Base-by-base conservation (phyloP, 208 protist genomes). In the Herpetomonas tarakana region DNA sequence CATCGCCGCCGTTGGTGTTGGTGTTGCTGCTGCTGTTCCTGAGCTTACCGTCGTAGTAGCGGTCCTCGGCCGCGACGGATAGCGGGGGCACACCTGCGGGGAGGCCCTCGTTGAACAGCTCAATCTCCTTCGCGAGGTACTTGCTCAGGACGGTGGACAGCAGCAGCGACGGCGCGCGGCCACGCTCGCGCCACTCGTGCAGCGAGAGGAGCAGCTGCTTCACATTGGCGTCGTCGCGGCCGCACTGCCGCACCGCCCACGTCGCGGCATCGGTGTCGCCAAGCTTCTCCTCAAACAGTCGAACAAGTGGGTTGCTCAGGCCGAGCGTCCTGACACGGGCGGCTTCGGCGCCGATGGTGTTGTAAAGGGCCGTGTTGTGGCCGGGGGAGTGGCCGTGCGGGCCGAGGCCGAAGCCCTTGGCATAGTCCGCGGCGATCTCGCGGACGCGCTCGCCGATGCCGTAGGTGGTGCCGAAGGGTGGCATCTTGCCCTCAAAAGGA, bases 371-470 rank as follows among this genome's bases (percentile, higher is more conserved):
- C 21, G 59, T 83, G 70, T 89, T 81, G 64, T 86, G 75, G 26
- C 68, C 63, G 26, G 90, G 90, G 6, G 84, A 86, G 55, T 90
- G 83, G 0, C 81, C 80, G 68, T 91, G 77, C 39, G 90, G 86
- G 7, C 86, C 86, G 2, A 96, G 69, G 31, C 90, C 90, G 68
- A 96, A 96, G 27, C 90, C 90, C 35, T 89, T 86, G 18, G 71
- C 62, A 58, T 85, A 92, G 70, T 96, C 84, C 16, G 76, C 77
- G 18, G 71, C 76, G 38, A 96, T 83, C 31, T 77, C 82, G 39
- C 83, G 84, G 52, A 96, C 82, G 52, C 90, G 90, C 66, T 96
- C 86, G 16, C 86, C 90, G 28, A 96, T 91, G 55, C 86, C 86
- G 62, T 83, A 87, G 44, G 86, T 76, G 9, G 85, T 94, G 14